Evolutionary conservation across 2,329 filamentous ascomycete species (phyloP), one percentile per base, ranked within the genome.

Genomic region (Sarocladiaceae sp.): DNA sequence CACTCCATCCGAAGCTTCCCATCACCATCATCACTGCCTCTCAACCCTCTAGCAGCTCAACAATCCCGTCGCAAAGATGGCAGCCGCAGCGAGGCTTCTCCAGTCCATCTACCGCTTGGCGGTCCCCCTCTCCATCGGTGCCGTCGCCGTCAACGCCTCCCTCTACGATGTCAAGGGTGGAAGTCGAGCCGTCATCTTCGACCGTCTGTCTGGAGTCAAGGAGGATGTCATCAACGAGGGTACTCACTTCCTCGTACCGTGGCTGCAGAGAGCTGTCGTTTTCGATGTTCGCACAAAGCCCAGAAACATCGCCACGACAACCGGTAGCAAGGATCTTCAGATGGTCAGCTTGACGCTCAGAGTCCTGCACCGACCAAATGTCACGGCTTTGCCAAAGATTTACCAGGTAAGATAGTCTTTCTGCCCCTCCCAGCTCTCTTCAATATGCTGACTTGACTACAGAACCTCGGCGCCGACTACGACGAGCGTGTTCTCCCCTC

Each of bases 321-420:
- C 93, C 11, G 93, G 93, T 47, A 91, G 85, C 78, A 98, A 98
- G 80, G 93, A 98, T 72, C 69, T 98, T 76, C 93, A 98, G 74
- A 98, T 98, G 93, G 93, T 98, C 60, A 96, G 89, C 77, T 78
- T 98, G 76, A 98, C 93, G 44, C 77, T 98, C 63, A 80, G 93
- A 67, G 93, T 98, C 52, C 70, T 98, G 66, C 91, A 97, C 71
- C 79, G 94, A 56, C 93, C 94, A 5, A 91, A 95, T 46, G 91
- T 98, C 58, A 82, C 88, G 74, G 80, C 83, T 58, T 73, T 98
- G 61, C 94, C 93, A 48, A 95, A 91, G 73, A 98, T 98, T 60
- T 98, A 98, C 76, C 93, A 97, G 81, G 91, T 96, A 69, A 47
- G 55, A 32, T 15, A 21, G 11, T 20, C 10, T n/a, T 23, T 4